Conservation (phyloP, 192 early-diverging fungal species). For the Obelidium mucronatum region DNA sequence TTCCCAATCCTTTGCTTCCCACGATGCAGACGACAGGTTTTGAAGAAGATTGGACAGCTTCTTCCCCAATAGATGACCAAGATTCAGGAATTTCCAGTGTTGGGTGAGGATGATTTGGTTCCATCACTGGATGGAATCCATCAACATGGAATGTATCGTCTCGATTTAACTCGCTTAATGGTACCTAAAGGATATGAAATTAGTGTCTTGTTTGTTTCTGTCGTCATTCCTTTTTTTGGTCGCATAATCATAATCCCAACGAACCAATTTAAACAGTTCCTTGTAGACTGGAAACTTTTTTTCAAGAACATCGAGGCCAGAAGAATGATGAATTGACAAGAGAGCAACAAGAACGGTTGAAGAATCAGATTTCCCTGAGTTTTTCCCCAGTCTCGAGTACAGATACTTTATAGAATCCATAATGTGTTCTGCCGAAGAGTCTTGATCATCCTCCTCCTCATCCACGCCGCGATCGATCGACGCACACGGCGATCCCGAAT, state of each 20-base stretch:
- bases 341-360: slow-evolving; percentile 21
- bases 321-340: slow-evolving; percentile 33
- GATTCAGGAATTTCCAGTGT: slow-evolving; percentile 44
- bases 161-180: slow-evolving; percentile 44
- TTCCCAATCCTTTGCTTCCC: slow-evolving; percentile 85
- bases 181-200: too few species aligned
- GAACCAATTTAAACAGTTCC: slow-evolving; percentile 18
- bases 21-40: slow-evolving; percentile 69
- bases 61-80: slow-evolving; percentile 44
- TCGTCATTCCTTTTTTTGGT: too few species aligned
- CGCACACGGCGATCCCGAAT: neutral
- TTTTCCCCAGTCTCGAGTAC: neutral
- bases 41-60: slow-evolving; percentile 23
- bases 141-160: slow-evolving; percentile 17
- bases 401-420: slow-evolving; percentile 20
- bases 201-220: too few species aligned
- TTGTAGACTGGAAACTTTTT: slow-evolving; percentile 54
- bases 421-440: neutral
- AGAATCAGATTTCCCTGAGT: neutral
- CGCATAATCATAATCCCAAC: too few species aligned
- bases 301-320: slow-evolving; percentile 58
- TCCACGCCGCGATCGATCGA: neutral
- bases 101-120: slow-evolving; percentile 20
- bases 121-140: slow-evolving; percentile 63
- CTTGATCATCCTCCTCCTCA: too few species aligned